A percentile compares a stretch with the other conserved stretches of the same genome.
Conservation (phyloP, 768 basidiomycete genomes). For the Suillus subluteus region DNA sequence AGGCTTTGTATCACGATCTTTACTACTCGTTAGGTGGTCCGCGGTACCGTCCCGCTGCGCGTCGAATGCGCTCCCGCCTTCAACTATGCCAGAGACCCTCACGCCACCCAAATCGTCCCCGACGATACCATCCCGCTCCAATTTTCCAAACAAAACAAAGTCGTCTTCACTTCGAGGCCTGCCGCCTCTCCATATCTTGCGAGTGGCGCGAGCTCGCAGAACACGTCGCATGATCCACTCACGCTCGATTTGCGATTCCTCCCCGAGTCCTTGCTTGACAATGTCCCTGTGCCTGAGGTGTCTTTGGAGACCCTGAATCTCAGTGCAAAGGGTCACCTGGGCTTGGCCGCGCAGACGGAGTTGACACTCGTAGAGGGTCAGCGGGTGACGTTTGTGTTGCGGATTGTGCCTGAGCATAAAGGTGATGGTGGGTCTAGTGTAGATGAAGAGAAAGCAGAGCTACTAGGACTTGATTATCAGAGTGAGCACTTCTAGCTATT, state of each 20-base stretch:
- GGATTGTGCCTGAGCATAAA: constrained; percentile 59
- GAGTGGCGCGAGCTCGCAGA: constrained; percentile 23
- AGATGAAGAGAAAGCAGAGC: constrained; percentile 45
- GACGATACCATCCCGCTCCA: constrained; percentile 46
- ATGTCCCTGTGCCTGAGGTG: constrained; percentile 54
- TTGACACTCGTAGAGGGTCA: constrained; percentile 83
- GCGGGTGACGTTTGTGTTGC: constrained; percentile 84
- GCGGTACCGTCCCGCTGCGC: constrained; percentile 77
- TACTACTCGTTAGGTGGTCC: constrained; percentile 58
- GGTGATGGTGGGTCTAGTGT: constrained; percentile 20
- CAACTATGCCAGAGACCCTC: constrained; percentile 84
- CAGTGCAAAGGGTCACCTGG: constrained; percentile 73
- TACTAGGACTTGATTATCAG: constrained; percentile 49
- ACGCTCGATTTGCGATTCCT: constrained; percentile 80
- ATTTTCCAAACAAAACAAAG: constrained; percentile 53
- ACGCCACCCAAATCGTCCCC: constrained; percentile 61
- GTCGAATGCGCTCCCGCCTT: constrained; percentile 96
- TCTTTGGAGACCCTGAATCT: constrained; percentile 66
- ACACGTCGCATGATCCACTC: constrained; percentile 32
- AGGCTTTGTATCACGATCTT: not conserved
- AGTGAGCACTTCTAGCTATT: constrained; percentile 30
- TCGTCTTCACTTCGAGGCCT: constrained; percentile 54
- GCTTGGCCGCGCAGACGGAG: constrained; percentile 59
- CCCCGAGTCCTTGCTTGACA: constrained; percentile 56
- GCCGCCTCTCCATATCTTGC: not conserved